Evolutionary conservation across 345 rosid species (phyloP).

Genomic region (Linum lewisii): DNA sequence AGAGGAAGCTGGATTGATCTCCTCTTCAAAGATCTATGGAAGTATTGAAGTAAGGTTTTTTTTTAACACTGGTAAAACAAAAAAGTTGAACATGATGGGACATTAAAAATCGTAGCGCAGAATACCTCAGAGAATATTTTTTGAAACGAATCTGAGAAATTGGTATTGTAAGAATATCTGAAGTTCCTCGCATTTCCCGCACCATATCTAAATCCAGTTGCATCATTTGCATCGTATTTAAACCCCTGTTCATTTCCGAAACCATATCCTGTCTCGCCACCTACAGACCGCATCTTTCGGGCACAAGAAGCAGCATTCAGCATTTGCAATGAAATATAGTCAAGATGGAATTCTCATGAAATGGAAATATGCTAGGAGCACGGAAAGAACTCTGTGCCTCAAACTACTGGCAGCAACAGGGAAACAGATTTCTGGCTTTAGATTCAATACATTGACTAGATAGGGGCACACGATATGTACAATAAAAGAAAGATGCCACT

Average conservation of each 20-base stretch:
- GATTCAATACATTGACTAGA: not conserved
- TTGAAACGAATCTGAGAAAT: conserved; percentile 83
- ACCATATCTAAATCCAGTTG: conserved; percentile 14
- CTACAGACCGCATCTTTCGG: conserved; percentile 31
- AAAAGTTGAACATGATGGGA: conserved; percentile 2
- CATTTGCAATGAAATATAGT: not conserved
- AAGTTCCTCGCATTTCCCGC: conserved; percentile 45
- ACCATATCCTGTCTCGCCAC: conserved; percentile 38
- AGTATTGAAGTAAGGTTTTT: conserved; percentile 12
- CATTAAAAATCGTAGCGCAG: conserved; percentile 2
- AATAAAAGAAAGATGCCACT: not conserved
- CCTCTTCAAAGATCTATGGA: conserved; percentile 66
- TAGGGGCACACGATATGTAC: not conserved
- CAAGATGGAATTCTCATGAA: conserved; percentile 7
- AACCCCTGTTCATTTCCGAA: conserved; percentile 15
- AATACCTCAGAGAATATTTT: conserved; percentile 81
- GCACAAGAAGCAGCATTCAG: conserved; percentile 4
- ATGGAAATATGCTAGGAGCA: not conserved
- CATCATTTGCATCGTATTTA: conserved; percentile 15
- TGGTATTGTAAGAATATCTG: conserved; percentile 35
- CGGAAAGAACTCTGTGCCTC: not conserved
- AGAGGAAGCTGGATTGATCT: conserved; percentile 36
- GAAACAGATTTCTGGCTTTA: too few species aligned
- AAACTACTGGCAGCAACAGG: too few species aligned
- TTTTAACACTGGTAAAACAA: conserved; percentile 16